A percentile compares a stretch with the other conserved stretches of the same genome.
Conservation (phyloP, 2,329 filamentous ascomycete genomes). For the Penicillium frequentans region DNA sequence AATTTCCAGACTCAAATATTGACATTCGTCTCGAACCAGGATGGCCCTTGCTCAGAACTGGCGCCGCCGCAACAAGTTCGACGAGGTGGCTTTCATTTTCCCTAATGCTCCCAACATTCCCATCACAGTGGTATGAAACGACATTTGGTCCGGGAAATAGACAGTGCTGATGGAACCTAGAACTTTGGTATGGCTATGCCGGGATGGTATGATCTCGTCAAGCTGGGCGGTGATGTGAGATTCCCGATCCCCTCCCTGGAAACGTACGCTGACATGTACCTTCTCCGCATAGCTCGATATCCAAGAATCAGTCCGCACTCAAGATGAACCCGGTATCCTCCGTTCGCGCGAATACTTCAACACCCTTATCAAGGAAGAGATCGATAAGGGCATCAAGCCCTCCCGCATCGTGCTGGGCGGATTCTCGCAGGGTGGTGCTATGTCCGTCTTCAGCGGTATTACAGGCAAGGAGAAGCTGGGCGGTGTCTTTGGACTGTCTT, state of each 20-base stretch:
- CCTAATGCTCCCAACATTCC: constrained; percentile 86
- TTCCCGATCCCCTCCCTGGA: not conserved
- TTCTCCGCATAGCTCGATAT: constrained; percentile 35
- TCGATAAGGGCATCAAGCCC: constrained; percentile 75
- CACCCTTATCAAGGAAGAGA: constrained; percentile 74
- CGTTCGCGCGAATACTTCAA: constrained; percentile 74
- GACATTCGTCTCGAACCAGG: constrained; percentile 38
- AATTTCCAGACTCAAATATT: not conserved
- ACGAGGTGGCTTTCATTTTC: constrained; percentile 91
- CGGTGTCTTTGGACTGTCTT: constrained; percentile 84
- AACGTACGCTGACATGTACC: not conserved
- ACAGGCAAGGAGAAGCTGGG: constrained; percentile 73
- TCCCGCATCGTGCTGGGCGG: constrained; percentile 77
- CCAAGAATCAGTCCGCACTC: constrained; percentile 40
- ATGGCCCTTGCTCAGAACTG: constrained; percentile 82
- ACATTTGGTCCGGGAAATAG: not conserved
- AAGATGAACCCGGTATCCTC: constrained; percentile 68
- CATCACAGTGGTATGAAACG: constrained; percentile 70
- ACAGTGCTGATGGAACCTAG: constrained; percentile 41
- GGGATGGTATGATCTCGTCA: constrained; percentile 57
- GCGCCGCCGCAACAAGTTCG: constrained; percentile 74
- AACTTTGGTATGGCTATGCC: constrained; percentile 79
- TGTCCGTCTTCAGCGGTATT: constrained; percentile 77
- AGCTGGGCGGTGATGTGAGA: constrained; percentile 44
- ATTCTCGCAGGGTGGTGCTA: constrained; percentile 75